Percentiles rank a stretch among this genome's conserved stretches.
phyloP scores from a whole-genome alignment of 2,329 filamentous ascomycete species.

The Fusarium nanum region DNA sequence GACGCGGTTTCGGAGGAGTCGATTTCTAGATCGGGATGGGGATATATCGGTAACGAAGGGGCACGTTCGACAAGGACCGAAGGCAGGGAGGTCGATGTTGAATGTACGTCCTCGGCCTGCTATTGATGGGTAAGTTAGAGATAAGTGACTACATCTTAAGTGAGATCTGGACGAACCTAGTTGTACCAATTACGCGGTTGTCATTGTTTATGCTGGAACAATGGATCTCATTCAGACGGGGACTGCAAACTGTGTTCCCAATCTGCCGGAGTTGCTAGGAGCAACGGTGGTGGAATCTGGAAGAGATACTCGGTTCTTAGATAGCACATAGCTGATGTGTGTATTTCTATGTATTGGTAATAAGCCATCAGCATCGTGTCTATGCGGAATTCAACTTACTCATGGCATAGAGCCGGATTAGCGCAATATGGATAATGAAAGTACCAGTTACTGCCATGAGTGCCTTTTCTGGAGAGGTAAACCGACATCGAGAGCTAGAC shows the following conservation, averaged over 20 bases:
- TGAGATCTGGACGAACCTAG: not conserved
- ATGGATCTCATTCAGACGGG: not conserved
- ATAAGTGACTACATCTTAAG: not conserved
- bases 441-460: not conserved
- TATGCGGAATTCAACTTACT: not conserved
- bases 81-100: not conserved
- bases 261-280: not conserved
- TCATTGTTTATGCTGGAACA: not conserved
- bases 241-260: not conserved
- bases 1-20: too few species aligned
- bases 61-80: not conserved
- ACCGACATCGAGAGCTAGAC: not conserved
- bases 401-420: not conserved
- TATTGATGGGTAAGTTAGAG: not conserved
- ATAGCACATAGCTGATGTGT: not conserved
- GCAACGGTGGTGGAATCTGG: not conserved
- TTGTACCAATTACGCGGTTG: not conserved
- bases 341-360: not conserved
- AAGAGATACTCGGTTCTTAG: not conserved
- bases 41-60: too few species aligned
- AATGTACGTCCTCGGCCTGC: not conserved
- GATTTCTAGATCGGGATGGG: not conserved
- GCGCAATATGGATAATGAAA: not conserved
- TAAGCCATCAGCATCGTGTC: not conserved
- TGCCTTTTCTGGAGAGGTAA: not conserved